Conservation (phyloP, 208 protist species). For the Leishmania martiniquensis region DNA sequence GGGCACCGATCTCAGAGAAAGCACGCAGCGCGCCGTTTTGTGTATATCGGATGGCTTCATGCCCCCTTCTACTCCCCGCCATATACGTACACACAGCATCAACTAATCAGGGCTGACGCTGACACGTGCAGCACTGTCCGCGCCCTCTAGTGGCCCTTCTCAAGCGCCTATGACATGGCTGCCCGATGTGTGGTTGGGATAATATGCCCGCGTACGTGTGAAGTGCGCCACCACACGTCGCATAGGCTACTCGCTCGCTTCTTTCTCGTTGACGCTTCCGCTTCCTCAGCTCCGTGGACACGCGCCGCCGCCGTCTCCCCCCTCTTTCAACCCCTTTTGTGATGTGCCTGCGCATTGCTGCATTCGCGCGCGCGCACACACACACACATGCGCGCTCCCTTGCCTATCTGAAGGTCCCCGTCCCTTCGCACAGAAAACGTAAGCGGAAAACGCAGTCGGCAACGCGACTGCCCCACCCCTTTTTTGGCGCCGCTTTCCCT, state of each 20-base stretch:
- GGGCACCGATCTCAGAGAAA: background rate
- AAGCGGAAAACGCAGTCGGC: background rate
- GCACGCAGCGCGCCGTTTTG: background rate
- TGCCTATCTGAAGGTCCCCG: too few relatives aligned
- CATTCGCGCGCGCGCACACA: conserved; percentile 3
- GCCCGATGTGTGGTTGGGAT: background rate
- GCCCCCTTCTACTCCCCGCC: background rate
- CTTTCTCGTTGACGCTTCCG: conserved; percentile 1
- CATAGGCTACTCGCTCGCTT: background rate
- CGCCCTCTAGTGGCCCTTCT: background rate
- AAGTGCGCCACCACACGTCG: background rate
- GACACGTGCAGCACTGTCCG: background rate
- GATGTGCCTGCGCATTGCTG: background rate
- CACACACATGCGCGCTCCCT: background rate
- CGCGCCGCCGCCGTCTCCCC: background rate
- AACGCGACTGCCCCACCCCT: background rate
- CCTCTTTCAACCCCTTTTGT: background rate
- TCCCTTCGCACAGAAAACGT: background rate
- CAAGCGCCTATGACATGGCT: background rate
- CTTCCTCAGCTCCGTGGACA: background rate
- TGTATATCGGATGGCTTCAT: background rate
- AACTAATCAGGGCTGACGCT: too few relatives aligned
- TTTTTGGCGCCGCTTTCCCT: background rate
- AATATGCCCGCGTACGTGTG: background rate
- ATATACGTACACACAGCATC: background rate